Evolutionary conservation across 345 rosid genomes (phyloP), one percentile per base, ranked within the genome.

Genomic region (Euphorbia peplus): DNA sequence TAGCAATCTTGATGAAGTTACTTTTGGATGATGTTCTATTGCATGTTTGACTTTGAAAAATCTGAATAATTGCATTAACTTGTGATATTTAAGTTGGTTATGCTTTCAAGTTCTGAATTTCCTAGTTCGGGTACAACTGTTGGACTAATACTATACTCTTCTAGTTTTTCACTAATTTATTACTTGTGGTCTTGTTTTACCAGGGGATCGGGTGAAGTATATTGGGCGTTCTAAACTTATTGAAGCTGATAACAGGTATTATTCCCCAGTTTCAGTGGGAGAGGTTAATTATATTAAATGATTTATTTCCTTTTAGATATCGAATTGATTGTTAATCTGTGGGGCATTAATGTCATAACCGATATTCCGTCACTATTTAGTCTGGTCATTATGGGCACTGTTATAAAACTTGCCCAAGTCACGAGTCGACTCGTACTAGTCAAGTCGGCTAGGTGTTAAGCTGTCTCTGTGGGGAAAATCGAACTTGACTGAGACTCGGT

Each of bases 121-220:
- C 21, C 8, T 59, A 15, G 24, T 16, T 15, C 54, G 16, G 61
- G 25, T 8, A 26, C 5, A 8, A 7, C 4, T 47, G 15, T 18
- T 44, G 0, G 0, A 21, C 16, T 41, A 5, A 55, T 55, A 55
- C 56, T 28, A 42, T 19, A 26, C 1, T 16, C 11, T 60, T 8
- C 56, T 66, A 16, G 18, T 41, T 26, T 51, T 6, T 22, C 28
- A 2, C 10, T 71, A 16, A 18, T n/a, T 16, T 16, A 19, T 7
- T 61, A 21, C 11, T 18, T 63, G 15, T 68, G 21, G 24, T 57
- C 47, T 46, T 14, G 41, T 39, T 68, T 67, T 66, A 70, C 55
- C 78, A 93, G 98, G 99, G 76, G 97, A 95, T 80, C 93, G 88
- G 35, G 95, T 95, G 70, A 95, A 88, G 74, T 95, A 91, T 62